phyloP scores from a whole-genome alignment of 768 basidiomycete species.

The Amanita molliuscula region DNA sequence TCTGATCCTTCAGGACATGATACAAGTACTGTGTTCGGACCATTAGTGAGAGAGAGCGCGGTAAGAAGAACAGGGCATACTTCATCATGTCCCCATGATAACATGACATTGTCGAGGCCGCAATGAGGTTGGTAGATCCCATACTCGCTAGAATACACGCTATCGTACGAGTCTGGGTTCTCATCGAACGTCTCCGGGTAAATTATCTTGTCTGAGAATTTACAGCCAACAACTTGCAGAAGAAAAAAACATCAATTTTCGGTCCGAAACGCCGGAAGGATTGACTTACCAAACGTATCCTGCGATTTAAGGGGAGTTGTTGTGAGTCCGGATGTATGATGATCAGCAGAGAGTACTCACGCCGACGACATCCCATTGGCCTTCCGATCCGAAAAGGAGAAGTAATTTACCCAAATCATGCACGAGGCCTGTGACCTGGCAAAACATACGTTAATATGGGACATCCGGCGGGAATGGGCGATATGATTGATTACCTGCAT shows the following conservation, averaged over 20 bases:
- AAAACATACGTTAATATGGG: conserved; percentile 7
- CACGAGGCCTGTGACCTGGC: conserved; percentile 65
- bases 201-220: conserved; percentile 76
- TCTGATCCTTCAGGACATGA: conserved; percentile 75
- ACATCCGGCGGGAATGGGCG: background rate
- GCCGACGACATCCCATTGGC: conserved; percentile 94
- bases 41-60: background rate
- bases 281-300: conserved; percentile 32
- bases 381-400: conserved; percentile 74
- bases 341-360: conserved; percentile 27
- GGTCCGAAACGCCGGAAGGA: conserved; percentile 4
- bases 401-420: conserved; percentile 89
- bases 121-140: conserved; percentile 75
- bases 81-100: conserved; percentile 91
- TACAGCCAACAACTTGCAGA: conserved; percentile 62
- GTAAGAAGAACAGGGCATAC: conserved; percentile 25
- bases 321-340: background rate
- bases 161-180: conserved; percentile 61
- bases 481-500: conserved; percentile 47
- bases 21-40: conserved; percentile 57
- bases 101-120: conserved; percentile 79
- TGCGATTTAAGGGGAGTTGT: conserved; percentile 10
- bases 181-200: conserved; percentile 68
- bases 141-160: conserved; percentile 56
- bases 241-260: conserved; percentile 2